Percentiles rank a stretch among this genome's conserved stretches.
Conservation (phyloP, 257 asterid genomes). For the Jacaranda copaia region DNA sequence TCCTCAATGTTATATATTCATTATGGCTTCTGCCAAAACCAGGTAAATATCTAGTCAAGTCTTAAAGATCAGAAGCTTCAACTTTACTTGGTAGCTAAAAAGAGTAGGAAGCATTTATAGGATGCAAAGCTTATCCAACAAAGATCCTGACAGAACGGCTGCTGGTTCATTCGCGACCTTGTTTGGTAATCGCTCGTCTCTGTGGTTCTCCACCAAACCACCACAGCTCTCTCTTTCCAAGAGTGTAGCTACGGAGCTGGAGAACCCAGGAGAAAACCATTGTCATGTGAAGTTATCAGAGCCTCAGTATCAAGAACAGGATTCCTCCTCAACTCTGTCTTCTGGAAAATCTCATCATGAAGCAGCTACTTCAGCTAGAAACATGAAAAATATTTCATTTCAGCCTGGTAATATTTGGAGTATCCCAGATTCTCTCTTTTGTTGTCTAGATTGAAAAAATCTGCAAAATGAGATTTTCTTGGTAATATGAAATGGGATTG, state of each 20-base stretch:
- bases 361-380: slow-evolving; percentile 43
- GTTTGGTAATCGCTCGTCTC: slow-evolving; percentile 47
- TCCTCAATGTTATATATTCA: not conserved
- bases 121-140: slow-evolving; percentile 58
- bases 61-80: slow-evolving; percentile 17
- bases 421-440: not conserved
- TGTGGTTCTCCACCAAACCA: slow-evolving; percentile 51
- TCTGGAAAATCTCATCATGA: slow-evolving; percentile 51
- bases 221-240: slow-evolving; percentile 44
- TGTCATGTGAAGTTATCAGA: slow-evolving; percentile 47
- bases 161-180: slow-evolving; percentile 43
- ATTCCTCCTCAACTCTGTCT: slow-evolving; percentile 60
- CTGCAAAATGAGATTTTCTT: not conserved
- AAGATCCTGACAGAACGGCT: slow-evolving; percentile 40
- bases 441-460: not conserved
- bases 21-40: slow-evolving; percentile 18
- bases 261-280: slow-evolving; percentile 33
- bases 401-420: slow-evolving; percentile 49
- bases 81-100: slow-evolving; percentile 20
- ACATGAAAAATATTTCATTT: slow-evolving; percentile 46
- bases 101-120: slow-evolving; percentile 27
- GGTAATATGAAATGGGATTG: not conserved
- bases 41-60: slow-evolving; percentile 32
- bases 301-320: slow-evolving; percentile 54
- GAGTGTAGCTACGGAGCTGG: slow-evolving; percentile 35